These are phyloP conservation scores for Cercis canadensis DNA, from an alignment of 306 rosid species.

Conservation along the genomic window DNA sequence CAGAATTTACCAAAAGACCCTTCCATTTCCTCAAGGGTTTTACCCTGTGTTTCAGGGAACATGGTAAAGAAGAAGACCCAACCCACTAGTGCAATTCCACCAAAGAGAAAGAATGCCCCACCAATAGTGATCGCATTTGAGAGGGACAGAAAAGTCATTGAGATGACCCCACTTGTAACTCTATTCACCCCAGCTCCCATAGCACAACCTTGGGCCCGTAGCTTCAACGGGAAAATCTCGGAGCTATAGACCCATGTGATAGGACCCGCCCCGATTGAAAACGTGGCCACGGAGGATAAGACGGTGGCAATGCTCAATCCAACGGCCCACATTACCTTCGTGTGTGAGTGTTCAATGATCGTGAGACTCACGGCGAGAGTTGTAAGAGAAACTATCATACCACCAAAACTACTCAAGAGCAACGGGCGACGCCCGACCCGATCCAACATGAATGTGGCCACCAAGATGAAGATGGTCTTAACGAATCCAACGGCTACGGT, in stretches of 20 bases:
- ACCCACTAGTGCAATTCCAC: slow-evolving; percentile 57
- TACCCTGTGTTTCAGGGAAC: slow-evolving; percentile 85
- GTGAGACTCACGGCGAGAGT: slow-evolving; percentile 56
- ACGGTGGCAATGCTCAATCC: slow-evolving; percentile 52
- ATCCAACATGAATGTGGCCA: slow-evolving; percentile 76
- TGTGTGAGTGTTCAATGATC: slow-evolving; percentile 43
- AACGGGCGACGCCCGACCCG: slow-evolving; percentile 79
- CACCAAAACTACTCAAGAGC: slow-evolving; percentile 61
- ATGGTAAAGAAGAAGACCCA: slow-evolving; percentile 67
- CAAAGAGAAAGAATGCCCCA: slow-evolving; percentile 81
- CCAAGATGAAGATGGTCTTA: slow-evolving; percentile 68
- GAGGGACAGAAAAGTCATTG: slow-evolving; percentile 81
- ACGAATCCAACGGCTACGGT: slow-evolving; percentile 81
- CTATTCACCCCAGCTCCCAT: slow-evolving; percentile 69
- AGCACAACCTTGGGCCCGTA: slow-evolving; percentile 86
- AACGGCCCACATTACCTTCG: slow-evolving; percentile 56
- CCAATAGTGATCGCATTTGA: slow-evolving; percentile 60
- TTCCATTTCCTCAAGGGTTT: slow-evolving; percentile 78
- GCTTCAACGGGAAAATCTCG: slow-evolving; percentile 76
- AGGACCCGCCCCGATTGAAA: slow-evolving; percentile 89
- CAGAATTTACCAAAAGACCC: slow-evolving; percentile 71
- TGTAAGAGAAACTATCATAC: slow-evolving; percentile 59
- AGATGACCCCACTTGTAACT: slow-evolving; percentile 59
- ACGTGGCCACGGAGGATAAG: slow-evolving; percentile 60
- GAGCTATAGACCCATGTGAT: slow-evolving; percentile 83